A percentile compares a stretch with the other conserved stretches of the same genome.
Conservation (phyloP, 2,329 filamentous ascomycete genomes). For the Penicillium aurantiogriseum region DNA sequence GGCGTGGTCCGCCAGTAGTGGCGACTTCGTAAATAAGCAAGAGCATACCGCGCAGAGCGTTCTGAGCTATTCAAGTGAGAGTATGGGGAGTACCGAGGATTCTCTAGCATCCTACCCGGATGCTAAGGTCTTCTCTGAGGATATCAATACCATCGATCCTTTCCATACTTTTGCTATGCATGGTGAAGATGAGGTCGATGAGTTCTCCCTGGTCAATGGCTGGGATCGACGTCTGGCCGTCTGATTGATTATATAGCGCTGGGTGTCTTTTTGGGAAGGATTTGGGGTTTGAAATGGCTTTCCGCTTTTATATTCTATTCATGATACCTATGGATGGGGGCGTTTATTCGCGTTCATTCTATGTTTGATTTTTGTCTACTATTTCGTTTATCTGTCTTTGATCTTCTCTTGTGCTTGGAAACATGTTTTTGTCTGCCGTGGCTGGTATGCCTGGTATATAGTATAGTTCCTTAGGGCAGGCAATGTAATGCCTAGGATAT, state of each 20-base stretch:
- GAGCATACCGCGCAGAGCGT: constrained; percentile 51
- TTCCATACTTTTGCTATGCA: constrained; percentile 42
- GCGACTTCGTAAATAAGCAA: constrained; percentile 34
- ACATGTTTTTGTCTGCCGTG: not conserved
- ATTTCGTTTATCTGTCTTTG: not conserved
- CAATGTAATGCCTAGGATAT: not conserved
- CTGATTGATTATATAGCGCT: constrained; percentile 14
- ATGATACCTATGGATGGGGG: constrained; percentile 8
- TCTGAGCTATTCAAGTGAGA: constrained; percentile 60
- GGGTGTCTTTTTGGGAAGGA: not conserved
- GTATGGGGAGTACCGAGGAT: constrained; percentile 55
- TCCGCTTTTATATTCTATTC: not conserved
- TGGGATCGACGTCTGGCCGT: constrained; percentile 39
- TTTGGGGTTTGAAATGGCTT: not conserved
- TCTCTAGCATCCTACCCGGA: constrained; percentile 23
- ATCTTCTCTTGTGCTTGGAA: not conserved
- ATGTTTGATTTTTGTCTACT: not conserved
- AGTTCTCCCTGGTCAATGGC: constrained; percentile 31
- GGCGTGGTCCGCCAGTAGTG: constrained; percentile 40
- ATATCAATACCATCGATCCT: constrained; percentile 33
- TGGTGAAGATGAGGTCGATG: constrained; percentile 32
- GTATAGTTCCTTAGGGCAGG: not conserved
- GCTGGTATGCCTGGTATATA: not conserved
- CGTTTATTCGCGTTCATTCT: not conserved
- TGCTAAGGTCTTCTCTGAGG: constrained; percentile 26